phyloP scores from a whole-genome alignment of 1,284 basidiomycete species.

The Irpex lacteus region DNA sequence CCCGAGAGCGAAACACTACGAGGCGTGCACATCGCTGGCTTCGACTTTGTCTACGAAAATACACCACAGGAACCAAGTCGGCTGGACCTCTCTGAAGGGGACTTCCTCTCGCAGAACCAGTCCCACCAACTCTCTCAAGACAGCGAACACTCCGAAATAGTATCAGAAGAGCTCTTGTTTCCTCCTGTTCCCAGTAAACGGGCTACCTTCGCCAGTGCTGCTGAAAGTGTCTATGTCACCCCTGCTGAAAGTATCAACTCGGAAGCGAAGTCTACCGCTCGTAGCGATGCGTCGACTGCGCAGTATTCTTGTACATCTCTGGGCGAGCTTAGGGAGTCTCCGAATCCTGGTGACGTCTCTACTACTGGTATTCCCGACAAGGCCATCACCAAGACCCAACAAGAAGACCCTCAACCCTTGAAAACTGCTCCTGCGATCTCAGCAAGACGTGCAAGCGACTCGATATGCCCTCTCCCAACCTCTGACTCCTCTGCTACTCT shows the following conservation, averaged over 20 bases:
- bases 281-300: constrained; percentile 12
- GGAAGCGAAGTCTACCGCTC: not conserved
- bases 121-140: not conserved
- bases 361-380: not conserved
- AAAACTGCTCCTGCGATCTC: not conserved
- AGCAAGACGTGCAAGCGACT: constrained; percentile 1
- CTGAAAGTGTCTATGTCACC: constrained; percentile 8
- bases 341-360: constrained; percentile 1
- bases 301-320: constrained; percentile 18
- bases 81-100: not conserved
- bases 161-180: not conserved
- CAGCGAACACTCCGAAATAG: not conserved
- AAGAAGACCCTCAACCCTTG: constrained; percentile 2
- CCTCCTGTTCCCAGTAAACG: not conserved
- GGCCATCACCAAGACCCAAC: not conserved
- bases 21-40: constrained; percentile 17
- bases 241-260: constrained; percentile 6
- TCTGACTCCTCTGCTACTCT: not conserved
- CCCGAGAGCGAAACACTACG: constrained; percentile 9
- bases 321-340: constrained; percentile 15
- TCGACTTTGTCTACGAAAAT: constrained; percentile 5
- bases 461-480: not conserved
- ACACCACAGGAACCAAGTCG: not conserved
- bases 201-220: not conserved
- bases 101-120: not conserved